A percentile compares a stretch with the other conserved stretches of the same genome.
Conservation (phyloP, 257 asterid species). For the Catharanthus roseus region DNA sequence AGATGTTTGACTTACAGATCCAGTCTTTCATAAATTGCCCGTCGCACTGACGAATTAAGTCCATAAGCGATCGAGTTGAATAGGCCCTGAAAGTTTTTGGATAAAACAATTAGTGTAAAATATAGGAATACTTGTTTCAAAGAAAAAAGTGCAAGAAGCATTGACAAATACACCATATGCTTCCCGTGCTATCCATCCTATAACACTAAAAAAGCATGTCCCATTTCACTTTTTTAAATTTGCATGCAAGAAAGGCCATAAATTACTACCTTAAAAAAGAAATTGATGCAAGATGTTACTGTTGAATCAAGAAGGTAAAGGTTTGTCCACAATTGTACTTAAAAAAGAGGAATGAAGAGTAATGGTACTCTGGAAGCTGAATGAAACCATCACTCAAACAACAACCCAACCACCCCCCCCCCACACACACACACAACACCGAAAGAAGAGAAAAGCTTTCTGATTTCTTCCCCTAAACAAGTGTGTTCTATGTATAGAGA, state of each 20-base stretch:
- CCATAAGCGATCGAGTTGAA: conserved; percentile 96
- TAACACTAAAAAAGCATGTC: not conserved
- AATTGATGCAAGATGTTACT: not conserved
- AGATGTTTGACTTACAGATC: conserved; percentile 64
- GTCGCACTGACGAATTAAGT: conserved; percentile 86
- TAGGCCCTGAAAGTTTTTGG: conserved; percentile 58
- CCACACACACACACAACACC: too few species aligned
- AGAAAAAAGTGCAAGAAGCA: not conserved
- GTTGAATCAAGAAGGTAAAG: not conserved
- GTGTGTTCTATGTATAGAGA: not conserved
- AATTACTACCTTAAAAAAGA: too few species aligned
- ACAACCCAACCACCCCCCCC: too few species aligned
- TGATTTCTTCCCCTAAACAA: not conserved
- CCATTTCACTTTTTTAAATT: not conserved
- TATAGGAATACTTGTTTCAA: not conserved
- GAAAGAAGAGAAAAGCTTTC: not conserved
- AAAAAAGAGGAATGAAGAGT: too few species aligned
- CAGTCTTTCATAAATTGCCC: conserved; percentile 77
- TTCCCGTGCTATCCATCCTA: not conserved
- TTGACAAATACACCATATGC: not conserved
- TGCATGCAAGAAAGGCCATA: not conserved
- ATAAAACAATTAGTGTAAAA: not conserved
- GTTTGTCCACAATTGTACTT: not conserved
- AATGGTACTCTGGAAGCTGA: too few species aligned
- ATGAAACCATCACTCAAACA: too few species aligned